These are phyloP conservation scores for Sclerotiophoma versabilis DNA, from an alignment of 2,329 filamentous ascomycete species.

Conservation along the genomic window DNA sequence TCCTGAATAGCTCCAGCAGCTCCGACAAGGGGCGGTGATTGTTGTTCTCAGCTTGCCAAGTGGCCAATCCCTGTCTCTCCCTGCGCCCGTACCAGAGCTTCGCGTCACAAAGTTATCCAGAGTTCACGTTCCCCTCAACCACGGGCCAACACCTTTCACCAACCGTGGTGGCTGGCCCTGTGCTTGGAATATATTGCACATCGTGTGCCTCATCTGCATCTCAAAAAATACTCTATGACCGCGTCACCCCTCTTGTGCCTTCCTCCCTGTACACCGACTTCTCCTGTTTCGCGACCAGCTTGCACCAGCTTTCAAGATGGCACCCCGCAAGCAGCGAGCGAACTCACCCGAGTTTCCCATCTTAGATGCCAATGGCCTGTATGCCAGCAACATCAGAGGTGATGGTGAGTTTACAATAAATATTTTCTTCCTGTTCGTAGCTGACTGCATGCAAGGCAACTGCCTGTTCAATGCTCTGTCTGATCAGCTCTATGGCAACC, in stretches of 20 bases:
- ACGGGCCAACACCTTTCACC: conserved; percentile 33
- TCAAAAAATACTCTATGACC: conserved; percentile 34
- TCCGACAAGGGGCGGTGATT: conserved; percentile 24
- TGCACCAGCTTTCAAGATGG: conserved; percentile 40
- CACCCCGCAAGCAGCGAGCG: conserved; percentile 38
- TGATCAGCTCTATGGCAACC: conserved; percentile 70
- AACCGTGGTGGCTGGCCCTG: conserved; percentile 34
- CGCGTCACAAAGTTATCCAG: conserved; percentile 42
- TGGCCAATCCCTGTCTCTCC: conserved; percentile 21
- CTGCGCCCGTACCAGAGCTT: conserved; percentile 33
- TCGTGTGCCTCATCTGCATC: conserved; percentile 11
- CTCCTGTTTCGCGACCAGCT: conserved; percentile 42
- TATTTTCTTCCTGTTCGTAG: conserved; percentile 15
- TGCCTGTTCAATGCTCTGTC: conserved; percentile 74
- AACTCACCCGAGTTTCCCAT: conserved; percentile 60
- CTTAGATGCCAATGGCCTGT: conserved; percentile 64
- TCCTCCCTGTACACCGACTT: conserved; percentile 36
- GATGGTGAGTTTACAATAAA: conserved; percentile 62
- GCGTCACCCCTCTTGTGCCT: conserved; percentile 35
- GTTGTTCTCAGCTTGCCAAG: conserved; percentile 32
- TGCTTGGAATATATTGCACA: conserved; percentile 19
- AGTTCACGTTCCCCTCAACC: conserved; percentile 31
- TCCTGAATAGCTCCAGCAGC: conserved; percentile 17
- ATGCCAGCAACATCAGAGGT: conserved; percentile 65
- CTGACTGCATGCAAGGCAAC: conserved; percentile 61